phyloP scores from a whole-genome alignment of 1,284 basidiomycete species.

The Coniferiporia weirii region DNA sequence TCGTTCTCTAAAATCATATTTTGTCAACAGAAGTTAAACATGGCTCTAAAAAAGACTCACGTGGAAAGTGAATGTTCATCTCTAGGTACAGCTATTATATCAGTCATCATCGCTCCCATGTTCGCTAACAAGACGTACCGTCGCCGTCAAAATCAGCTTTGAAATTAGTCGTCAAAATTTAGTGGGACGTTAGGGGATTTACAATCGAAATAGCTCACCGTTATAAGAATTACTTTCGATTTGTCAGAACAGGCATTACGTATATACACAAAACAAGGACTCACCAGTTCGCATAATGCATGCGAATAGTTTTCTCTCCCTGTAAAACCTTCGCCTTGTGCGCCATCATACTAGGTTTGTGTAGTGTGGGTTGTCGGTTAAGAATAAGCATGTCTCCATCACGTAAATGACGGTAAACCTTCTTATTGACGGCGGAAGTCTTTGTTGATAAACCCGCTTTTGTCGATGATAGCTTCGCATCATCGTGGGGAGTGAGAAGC shows the following conservation, averaged over 20 bases:
- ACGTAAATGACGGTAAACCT: conserved; percentile 92
- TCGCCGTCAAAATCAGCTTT: conserved; percentile 99
- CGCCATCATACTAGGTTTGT: conserved; percentile 99
- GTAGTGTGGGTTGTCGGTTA: conserved; percentile 97
- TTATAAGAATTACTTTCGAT: conserved; percentile 90
- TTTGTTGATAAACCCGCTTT: conserved; percentile 62
- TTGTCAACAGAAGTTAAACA: not conserved
- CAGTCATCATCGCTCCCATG: conserved; percentile 20
- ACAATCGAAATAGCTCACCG: conserved; percentile 40
- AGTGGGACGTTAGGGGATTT: not conserved
- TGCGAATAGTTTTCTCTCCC: conserved; percentile 98
- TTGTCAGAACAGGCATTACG: conserved; percentile 10
- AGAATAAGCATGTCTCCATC: conserved; percentile 96
- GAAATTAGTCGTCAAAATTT: conserved; percentile 6
- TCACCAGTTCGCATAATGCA: conserved; percentile 99
- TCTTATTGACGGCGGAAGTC: conserved; percentile 85
- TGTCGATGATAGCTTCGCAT: conserved; percentile 43
- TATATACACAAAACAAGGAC: conserved; percentile 25
- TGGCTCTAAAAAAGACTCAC: conserved; percentile 39
- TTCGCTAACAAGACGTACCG: conserved; percentile 40
- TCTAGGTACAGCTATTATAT: conserved; percentile 42
- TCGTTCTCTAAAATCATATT: conserved; percentile 63
- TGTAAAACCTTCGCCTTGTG: conserved; percentile 90
- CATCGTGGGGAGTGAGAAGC: conserved; percentile 88
- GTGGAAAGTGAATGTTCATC: conserved; percentile 99